These are phyloP conservation scores for Epicoccum sorghinum DNA, from an alignment of 2,329 filamentous ascomycete species.

Conservation along the genomic window DNA sequence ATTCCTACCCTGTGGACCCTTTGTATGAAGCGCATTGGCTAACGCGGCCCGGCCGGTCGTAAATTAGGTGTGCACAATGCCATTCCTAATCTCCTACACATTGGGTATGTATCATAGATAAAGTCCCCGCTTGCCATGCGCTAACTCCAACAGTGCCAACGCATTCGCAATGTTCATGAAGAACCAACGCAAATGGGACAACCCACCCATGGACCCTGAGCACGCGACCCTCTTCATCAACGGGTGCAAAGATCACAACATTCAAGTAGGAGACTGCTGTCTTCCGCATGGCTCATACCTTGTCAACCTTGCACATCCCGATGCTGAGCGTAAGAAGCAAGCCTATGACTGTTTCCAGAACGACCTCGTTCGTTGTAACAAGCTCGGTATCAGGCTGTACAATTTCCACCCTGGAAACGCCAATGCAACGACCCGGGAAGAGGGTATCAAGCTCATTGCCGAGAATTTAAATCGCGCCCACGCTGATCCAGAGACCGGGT, in stretches of 20 bases:
- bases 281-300: constrained; percentile 95
- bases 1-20: neutral
- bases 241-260: constrained; percentile 71
- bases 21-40: constrained; percentile 14
- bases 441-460: constrained; percentile 80
- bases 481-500: constrained; percentile 66
- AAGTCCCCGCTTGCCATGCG: neutral
- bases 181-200: constrained; percentile 93
- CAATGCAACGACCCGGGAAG: constrained; percentile 66
- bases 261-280: constrained; percentile 76
- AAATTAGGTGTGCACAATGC: constrained; percentile 83
- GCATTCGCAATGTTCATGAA: constrained; percentile 95
- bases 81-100: constrained; percentile 75
- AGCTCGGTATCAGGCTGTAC: constrained; percentile 87
- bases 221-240: constrained; percentile 72
- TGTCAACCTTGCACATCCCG: constrained; percentile 89
- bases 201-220: constrained; percentile 74
- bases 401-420: constrained; percentile 96
- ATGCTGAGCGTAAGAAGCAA: constrained; percentile 79
- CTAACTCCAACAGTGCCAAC: constrained; percentile 68
- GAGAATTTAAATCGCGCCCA: constrained; percentile 83
- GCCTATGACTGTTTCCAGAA: constrained; percentile 87
- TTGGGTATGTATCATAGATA: constrained; percentile 59
- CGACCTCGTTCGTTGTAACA: constrained; percentile 83
- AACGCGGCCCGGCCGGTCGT: constrained; percentile 23